These are phyloP conservation scores for Candida pseudoglaebosa DNA, from an alignment of 805 yeast genomes.

Conservation along the genomic window DNA sequence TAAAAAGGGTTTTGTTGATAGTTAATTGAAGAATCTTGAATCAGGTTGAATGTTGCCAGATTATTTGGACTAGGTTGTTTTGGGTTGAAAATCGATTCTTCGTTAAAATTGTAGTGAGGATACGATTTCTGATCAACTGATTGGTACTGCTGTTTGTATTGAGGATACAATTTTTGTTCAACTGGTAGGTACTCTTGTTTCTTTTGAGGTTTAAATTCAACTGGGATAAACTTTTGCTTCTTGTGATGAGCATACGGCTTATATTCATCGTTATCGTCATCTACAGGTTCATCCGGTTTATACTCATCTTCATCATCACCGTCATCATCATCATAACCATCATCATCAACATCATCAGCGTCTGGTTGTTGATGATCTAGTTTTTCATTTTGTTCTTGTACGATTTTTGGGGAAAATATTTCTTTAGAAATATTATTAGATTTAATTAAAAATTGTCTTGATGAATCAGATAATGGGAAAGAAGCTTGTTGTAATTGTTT, in stretches of 20 bases:
- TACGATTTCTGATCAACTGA: no score
- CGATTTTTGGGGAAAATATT: not conserved
- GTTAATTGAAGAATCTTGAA: no score
- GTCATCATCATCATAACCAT: conserved; percentile 2
- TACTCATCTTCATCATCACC: not conserved
- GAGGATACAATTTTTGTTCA: no score
- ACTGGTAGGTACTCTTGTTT: not conserved
- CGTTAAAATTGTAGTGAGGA: not conserved
- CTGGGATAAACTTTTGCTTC: no score
- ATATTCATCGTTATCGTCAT: conserved; percentile 17
- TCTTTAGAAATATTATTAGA: conserved; percentile 2
- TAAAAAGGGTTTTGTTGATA: no score
- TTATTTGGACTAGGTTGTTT: not conserved
- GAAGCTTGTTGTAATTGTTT: not conserved
- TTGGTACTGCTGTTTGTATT: not conserved
- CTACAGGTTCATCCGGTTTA: not conserved
- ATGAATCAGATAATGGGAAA: not conserved
- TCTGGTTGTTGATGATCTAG: not conserved
- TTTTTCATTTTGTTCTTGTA: not conserved
- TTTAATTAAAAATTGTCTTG: conserved; percentile 1
- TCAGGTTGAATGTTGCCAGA: not conserved
- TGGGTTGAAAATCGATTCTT: not conserved
- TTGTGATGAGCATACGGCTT: not conserved
- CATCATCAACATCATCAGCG: not conserved
- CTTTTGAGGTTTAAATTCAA: no score